A percentile compares a stretch with the other conserved stretches of the same genome.
Evolutionary conservation across 352 stramenopile species (phyloP).

Genomic region (Phytophthora hybrid): DNA sequence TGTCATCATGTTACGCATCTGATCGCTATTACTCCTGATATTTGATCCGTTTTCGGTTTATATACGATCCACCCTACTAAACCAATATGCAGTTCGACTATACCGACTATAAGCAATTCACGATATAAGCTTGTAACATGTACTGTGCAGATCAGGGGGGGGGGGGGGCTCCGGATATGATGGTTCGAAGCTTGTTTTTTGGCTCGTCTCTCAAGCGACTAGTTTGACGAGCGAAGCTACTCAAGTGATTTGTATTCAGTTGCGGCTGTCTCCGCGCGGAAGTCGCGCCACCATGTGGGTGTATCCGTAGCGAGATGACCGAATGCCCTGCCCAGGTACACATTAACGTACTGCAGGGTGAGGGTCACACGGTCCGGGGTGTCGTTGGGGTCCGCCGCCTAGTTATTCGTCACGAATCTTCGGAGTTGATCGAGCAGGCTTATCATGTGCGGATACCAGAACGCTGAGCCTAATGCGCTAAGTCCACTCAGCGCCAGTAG

Average conservation of each 20-base stretch:
- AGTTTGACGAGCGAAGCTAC: background rate
- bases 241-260: constrained; percentile 7
- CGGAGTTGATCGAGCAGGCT: constrained; percentile 1
- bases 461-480: background rate
- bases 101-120: no score
- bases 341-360: constrained; percentile 5
- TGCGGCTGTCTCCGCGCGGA: background rate
- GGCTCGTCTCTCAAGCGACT: no score
- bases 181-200: no score
- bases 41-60: no score
- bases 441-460: no score
- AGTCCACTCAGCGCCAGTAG: background rate
- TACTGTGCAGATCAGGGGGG: no score
- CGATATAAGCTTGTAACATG: no score
- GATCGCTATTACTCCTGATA: no score
- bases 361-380: background rate
- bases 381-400: constrained; percentile 8
- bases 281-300: constrained; percentile 5
- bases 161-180: no score
- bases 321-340: constrained; percentile 3
- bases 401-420: constrained; percentile 4
- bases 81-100: no score
- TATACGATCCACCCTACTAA: no score
- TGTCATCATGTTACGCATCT: no score
- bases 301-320: constrained; percentile 4